Base-by-base conservation (phyloP, 2,329 filamentous ascomycete species). In the Colletotrichum sp. region DNA sequence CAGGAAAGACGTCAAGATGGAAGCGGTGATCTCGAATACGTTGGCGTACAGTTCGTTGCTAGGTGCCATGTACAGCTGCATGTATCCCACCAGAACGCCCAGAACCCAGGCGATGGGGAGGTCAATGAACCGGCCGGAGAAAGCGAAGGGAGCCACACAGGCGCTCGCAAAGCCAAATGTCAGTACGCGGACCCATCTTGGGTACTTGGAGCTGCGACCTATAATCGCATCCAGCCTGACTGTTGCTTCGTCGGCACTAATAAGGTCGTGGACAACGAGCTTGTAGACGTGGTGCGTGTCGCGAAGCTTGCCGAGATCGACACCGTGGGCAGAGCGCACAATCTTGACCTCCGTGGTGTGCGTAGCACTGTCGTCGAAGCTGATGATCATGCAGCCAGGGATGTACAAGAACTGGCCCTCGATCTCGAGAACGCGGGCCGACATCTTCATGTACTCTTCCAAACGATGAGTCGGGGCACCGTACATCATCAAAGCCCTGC, bases 351-450 rank as follows among this genome's bases (percentile, higher is more conserved):
- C 94, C n/a, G 93, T 93, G 0, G 94, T 96, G 81, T 96, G 94
- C 0, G 94, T 95, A 1, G 86, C 85, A 78, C 86, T 88, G 77
- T 96, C 95, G 81, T 95, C 96, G 81, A 98, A 98, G 6, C 95
- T 96, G 81, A 98, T 94, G 72, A 98, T 95, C 96, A 98, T 98
- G 81, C 95, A 98, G 0, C 95, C 95, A 0, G 96, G 96, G 34
- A 98, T 92, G 82, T 98, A 98, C 26, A 98, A 87, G 80, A 97
- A 98, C 80, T 98, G 95, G 7, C 94, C 94, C 78, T 98, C 94
- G 18, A 98, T 96, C 83, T 96, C 95, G 49, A 98, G 90, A 3
- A 97, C 95, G n/a, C 95, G 91, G 2, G 96, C 93, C 10, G 95
- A 96, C 94, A 96, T 98, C 78, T 91, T 93, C 91, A 98, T 93